phyloP scores from a whole-genome alignment of 2,329 filamentous ascomycete species.

The Geosmithia putterillii region DNA sequence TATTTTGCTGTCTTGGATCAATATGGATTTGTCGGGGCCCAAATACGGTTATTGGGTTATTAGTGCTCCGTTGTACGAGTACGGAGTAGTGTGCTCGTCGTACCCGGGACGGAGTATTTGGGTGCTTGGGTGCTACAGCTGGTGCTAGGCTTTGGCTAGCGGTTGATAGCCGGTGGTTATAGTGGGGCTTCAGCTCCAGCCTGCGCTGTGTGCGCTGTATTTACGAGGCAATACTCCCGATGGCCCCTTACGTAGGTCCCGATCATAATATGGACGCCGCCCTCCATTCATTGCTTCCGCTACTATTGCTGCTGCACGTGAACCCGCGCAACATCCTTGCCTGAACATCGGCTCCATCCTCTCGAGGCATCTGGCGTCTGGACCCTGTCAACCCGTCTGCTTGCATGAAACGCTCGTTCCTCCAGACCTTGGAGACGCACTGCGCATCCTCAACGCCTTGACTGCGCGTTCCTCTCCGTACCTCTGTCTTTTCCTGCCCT shows the following conservation, averaged over 20 bases:
- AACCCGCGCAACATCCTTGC: neutral
- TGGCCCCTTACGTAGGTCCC: too few species aligned
- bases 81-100: too few species aligned
- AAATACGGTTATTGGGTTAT: too few species aligned
- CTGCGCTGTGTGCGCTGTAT: neutral
- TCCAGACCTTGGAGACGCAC: slow-evolving; percentile 2
- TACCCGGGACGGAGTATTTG: too few species aligned
- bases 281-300: neutral
- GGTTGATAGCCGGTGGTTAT: too few species aligned
- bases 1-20: too few species aligned
- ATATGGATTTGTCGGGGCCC: too few species aligned
- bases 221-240: too few species aligned
- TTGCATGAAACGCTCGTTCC: slow-evolving; percentile 1
- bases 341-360: neutral
- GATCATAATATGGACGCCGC: too few species aligned
- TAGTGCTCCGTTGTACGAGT: too few species aligned
- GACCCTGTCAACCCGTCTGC: neutral
- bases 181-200: neutral
- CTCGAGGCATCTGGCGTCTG: neutral
- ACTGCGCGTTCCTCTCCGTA: neutral
- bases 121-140: too few species aligned
- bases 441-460: slow-evolving; percentile 2
- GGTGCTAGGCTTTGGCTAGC: too few species aligned
- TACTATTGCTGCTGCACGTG: slow-evolving; percentile 1
- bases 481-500: neutral